phyloP scores from a whole-genome alignment of 768 basidiomycete genomes.

The Daedaleopsis nitida region DNA sequence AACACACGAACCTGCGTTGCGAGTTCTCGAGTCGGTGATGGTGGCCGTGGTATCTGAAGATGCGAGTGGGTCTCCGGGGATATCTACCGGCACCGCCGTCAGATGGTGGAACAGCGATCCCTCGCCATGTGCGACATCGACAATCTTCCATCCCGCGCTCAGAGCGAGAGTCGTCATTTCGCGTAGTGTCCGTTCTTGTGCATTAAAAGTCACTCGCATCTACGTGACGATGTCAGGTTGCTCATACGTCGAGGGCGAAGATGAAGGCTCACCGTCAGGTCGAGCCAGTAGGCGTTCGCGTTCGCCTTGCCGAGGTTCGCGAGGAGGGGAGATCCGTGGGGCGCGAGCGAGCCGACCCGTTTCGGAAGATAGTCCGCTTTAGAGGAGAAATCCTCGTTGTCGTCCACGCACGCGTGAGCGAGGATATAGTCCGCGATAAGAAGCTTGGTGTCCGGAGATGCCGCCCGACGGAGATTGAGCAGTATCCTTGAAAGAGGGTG shows the following conservation, averaged over 20 bases:
- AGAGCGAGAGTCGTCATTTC: conserved; percentile 57
- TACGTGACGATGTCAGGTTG: conserved; percentile 23
- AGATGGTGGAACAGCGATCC: conserved; percentile 75
- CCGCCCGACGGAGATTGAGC: conserved; percentile 44
- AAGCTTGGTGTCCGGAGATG: conserved; percentile 51
- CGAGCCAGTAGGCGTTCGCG: conserved; percentile 71
- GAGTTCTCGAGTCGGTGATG: not conserved
- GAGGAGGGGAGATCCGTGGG: conserved; percentile 61
- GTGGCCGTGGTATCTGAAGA: not conserved
- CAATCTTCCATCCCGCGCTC: conserved; percentile 71
- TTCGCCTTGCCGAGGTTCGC: conserved; percentile 75
- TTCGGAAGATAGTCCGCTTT: conserved; percentile 40
- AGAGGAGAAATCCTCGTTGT: conserved; percentile 23
- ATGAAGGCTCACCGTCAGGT: conserved; percentile 57
- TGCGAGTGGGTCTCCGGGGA: conserved; percentile 37
- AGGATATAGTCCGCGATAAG: conserved; percentile 74
- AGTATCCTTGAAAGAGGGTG: conserved; percentile 36
- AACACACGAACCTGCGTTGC: conserved; percentile 6
- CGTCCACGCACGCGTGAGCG: conserved; percentile 69
- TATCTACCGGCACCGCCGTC: conserved; percentile 59
- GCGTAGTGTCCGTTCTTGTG: conserved; percentile 69
- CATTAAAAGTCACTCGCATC: conserved; percentile 73
- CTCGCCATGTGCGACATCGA: conserved; percentile 57
- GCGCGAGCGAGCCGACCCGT: conserved; percentile 53
- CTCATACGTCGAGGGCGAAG: no score